Evolutionary conservation across 345 rosid genomes (phyloP), one percentile per base, ranked within the genome.

Genomic region (Eucalyptus sp.): DNA sequence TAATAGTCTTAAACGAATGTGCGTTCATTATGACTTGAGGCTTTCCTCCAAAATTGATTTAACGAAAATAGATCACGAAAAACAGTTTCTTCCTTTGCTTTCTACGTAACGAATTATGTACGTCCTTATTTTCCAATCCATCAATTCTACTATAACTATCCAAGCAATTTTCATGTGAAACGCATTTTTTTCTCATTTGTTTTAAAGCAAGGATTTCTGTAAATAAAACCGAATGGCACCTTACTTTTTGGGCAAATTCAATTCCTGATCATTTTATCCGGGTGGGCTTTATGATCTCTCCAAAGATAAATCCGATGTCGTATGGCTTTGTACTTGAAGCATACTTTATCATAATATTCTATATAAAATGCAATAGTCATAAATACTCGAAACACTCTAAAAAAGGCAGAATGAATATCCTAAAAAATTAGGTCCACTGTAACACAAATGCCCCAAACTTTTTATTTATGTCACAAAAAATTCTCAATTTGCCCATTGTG

Each of bases 391-490:
- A 68, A 17, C 58, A 22, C 25, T 52, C 58, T 52, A 20, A 20
- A 52, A 52, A 52, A 20, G 25, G 25, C 10, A 0, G 4, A 9
- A 10, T 52, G 10, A 7, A 7, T 52, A 52, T 52, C 24, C 18
- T 51, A 4, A 4, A 17, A 3, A 56, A 56, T 56, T 56, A 56
- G 13, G 3, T 8, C 13, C 29, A 24, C 0, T 4, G 0, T 56
- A 24, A 56, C 62, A 24, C 29, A 24, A 24, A 24, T 24, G 29
- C 3, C 0, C 6, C 13, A 24, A 56, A 24, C 5, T 10, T 24
- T 24, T 54, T 16, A 24, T 56, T 10, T 24, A 22, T 22, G 13
- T 56, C 29, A 24, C 29, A 12, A 56, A 9, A 56, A 56, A 56
- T 10, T 24, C 6, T 56, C 24, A 56, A 10, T 4, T 24, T 56